These are phyloP conservation scores for Tetrahymena borealis DNA, from an alignment of 73 alveolate genomes.

Conservation along the genomic window DNA sequence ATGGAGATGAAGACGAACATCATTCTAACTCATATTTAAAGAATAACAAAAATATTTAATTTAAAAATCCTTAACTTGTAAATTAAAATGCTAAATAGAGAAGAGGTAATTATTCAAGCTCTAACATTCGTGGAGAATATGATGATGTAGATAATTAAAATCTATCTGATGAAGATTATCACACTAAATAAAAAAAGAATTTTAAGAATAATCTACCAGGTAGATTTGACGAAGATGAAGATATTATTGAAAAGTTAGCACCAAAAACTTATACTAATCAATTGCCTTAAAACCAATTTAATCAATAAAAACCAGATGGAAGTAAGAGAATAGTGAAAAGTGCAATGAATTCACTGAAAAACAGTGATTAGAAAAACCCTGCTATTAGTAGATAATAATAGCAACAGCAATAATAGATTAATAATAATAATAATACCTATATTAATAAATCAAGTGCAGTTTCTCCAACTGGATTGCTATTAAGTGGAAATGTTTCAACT, in stretches of 20 bases:
- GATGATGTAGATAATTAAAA: background rate
- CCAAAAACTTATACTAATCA: background rate
- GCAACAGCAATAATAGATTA: background rate
- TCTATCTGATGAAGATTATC: background rate
- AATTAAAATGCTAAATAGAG: background rate
- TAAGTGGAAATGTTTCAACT: background rate
- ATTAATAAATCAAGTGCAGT: background rate
- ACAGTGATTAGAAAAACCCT: background rate
- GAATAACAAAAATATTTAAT: background rate
- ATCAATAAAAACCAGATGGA: background rate
- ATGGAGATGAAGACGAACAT: background rate
- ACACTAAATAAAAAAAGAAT: background rate
- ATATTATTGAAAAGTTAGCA: background rate
- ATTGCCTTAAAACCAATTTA: background rate
- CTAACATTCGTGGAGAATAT: background rate
- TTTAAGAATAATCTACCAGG: background rate
- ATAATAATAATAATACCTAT: background rate
- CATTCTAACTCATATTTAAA: background rate
- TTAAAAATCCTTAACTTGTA: background rate
- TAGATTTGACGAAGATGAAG: background rate
- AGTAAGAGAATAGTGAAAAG: background rate
- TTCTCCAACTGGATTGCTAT: background rate
- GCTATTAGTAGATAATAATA: background rate
- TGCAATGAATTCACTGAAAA: background rate
- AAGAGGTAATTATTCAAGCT: background rate